A percentile compares a stretch with the other conserved stretches of the same genome.
These are phyloP conservation scores for Teunomyces lycoperdinae DNA, from an alignment of 805 yeast species.

Conservation along the genomic window DNA sequence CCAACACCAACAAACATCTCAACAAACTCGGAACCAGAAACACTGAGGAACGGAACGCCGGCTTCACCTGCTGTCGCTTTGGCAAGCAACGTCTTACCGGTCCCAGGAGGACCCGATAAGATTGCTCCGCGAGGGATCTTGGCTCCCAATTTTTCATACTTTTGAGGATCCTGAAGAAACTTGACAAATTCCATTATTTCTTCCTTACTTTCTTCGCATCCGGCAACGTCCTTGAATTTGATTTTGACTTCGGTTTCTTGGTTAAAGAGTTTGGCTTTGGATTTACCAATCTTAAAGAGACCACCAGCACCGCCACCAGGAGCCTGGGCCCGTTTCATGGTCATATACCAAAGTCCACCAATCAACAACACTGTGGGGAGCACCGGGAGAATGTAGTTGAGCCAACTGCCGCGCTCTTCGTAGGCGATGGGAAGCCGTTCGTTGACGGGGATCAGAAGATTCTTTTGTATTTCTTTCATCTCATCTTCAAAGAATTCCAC, in stretches of 20 bases:
- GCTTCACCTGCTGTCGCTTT: slow-evolving; percentile 98
- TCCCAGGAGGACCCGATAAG: slow-evolving; percentile 93
- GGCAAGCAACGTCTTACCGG: slow-evolving; percentile 90
- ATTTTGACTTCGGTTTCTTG: slow-evolving; percentile 81
- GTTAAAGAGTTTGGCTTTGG: slow-evolving; percentile 76
- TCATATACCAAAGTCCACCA: slow-evolving; percentile 74
- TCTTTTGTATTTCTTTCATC: slow-evolving; percentile 68
- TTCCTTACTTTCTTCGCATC: slow-evolving; percentile 90
- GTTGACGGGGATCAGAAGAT: slow-evolving; percentile 59
- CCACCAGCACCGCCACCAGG: slow-evolving; percentile 56
- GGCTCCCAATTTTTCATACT: slow-evolving; percentile 87
- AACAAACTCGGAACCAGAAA: slow-evolving; percentile 93
- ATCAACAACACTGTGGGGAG: slow-evolving; percentile 78
- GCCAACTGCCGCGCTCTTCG: slow-evolving; percentile 62
- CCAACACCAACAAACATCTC: slow-evolving; percentile 98
- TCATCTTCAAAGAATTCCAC: slow-evolving; percentile 83
- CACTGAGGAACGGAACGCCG: slow-evolving; percentile 87
- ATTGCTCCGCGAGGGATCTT: slow-evolving; percentile 95
- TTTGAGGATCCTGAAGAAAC: slow-evolving; percentile 78
- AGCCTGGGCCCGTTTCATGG: slow-evolving; percentile 49
- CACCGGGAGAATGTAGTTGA: slow-evolving; percentile 64
- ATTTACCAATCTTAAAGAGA: slow-evolving; percentile 73
- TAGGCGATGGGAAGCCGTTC: slow-evolving; percentile 79
- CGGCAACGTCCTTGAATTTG: slow-evolving; percentile 87
- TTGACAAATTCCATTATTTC: slow-evolving; percentile 95